phyloP scores from a whole-genome alignment of 768 basidiomycete genomes.

The Pisolithus orientalis region DNA sequence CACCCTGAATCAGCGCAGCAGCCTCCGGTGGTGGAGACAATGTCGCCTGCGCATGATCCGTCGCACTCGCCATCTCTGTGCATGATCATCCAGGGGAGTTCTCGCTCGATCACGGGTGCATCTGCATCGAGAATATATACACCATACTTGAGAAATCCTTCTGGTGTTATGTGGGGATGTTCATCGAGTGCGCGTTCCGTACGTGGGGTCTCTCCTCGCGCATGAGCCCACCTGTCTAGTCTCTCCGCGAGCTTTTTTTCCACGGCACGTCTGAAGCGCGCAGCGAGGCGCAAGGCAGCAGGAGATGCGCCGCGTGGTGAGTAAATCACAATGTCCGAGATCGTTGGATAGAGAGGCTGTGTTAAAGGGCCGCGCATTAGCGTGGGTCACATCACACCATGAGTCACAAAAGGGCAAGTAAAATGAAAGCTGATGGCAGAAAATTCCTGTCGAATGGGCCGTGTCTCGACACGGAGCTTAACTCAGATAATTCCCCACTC shows the following conservation, averaged over 20 bases:
- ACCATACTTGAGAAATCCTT: constrained; percentile 26
- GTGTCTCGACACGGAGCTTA: not conserved
- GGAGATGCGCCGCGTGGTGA: constrained; percentile 60
- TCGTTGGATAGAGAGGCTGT: constrained; percentile 77
- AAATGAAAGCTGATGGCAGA: not conserved
- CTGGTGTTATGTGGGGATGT: constrained; percentile 16
- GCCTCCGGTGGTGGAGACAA: not conserved
- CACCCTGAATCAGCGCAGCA: not conserved
- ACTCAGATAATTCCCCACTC: not conserved
- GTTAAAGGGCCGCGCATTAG: not conserved
- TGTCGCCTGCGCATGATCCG: constrained; percentile 13
- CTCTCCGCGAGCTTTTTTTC: constrained; percentile 52
- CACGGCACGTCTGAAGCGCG: constrained; percentile 59
- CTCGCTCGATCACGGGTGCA: constrained; percentile 19
- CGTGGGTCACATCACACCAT: not conserved
- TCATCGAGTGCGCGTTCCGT: constrained; percentile 14
- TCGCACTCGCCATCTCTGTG: constrained; percentile 22
- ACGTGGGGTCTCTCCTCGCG: not conserved
- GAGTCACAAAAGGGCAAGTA: not conserved
- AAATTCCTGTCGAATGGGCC: not conserved
- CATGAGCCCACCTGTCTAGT: constrained; percentile 16
- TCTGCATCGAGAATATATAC: constrained; percentile 27
- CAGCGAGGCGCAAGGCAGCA: constrained; percentile 53
- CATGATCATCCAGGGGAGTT: constrained; percentile 24
- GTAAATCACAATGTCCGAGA: constrained; percentile 89